phyloP scores from a whole-genome alignment of 768 basidiomycete genomes.

The Phanerochaete sordida region DNA sequence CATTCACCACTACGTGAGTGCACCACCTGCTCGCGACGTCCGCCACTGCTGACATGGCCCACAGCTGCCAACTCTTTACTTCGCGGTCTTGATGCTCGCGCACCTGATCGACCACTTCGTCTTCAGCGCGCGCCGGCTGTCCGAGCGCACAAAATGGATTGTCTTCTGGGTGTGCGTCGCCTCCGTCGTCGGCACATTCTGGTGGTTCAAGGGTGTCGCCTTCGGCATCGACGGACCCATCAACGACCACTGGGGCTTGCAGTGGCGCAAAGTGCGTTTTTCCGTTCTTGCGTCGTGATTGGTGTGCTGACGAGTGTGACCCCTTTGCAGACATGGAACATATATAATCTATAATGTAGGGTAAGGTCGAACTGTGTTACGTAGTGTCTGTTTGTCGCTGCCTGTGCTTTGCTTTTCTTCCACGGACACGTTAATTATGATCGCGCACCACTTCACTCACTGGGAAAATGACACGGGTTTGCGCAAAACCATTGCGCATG shows the following conservation, averaged over 20 bases:
- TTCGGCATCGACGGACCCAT: slow-evolving; percentile 93
- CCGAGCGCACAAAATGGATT: slow-evolving; percentile 62
- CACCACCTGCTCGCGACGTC: background rate
- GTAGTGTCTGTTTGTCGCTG: slow-evolving; percentile 4
- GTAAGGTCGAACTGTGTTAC: background rate
- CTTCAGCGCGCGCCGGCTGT: slow-evolving; percentile 70
- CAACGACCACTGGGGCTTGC: slow-evolving; percentile 70
- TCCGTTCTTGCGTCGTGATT: background rate
- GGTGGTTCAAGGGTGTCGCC: slow-evolving; percentile 91
- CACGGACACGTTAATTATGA: slow-evolving; percentile 13
- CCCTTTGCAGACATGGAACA: slow-evolving; percentile 31
- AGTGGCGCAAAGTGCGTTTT: slow-evolving; percentile 63
- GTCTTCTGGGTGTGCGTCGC: slow-evolving; percentile 62
- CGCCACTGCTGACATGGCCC: background rate
- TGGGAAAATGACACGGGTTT: background rate
- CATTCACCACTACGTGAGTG: slow-evolving; percentile 89
- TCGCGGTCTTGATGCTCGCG: slow-evolving; percentile 87
- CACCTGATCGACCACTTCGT: slow-evolving; percentile 92
- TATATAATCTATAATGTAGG: slow-evolving; percentile 24
- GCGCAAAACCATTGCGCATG: background rate
- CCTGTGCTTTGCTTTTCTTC: slow-evolving; percentile 1
- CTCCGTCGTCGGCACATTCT: slow-evolving; percentile 74
- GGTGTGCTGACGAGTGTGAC: no score
- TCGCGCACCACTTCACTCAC: background rate
- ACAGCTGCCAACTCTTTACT: slow-evolving; percentile 94